Evolutionary conservation across 371 early-diverging fungal genomes (phyloP), one percentile per base, ranked within the genome.

Genomic region (Mortierella sp.): DNA sequence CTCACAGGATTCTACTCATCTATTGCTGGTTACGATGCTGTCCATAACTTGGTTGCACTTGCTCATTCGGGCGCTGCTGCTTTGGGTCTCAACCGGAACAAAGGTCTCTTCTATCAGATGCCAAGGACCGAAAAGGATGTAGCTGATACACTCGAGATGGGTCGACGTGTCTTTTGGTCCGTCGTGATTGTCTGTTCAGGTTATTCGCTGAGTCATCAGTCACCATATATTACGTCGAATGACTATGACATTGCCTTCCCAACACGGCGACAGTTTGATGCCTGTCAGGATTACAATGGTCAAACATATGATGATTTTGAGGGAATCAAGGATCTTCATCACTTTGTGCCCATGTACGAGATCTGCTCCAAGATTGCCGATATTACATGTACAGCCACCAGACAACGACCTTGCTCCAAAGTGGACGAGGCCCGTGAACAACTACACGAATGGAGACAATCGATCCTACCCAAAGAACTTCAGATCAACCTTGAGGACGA

Each of bases 211-310:
- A 69, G 70, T 55, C 79, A 79, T 26, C 79, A 72, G 63, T 63
- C 79, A 23, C 79, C 79, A 3, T 72, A 69, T 23, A 79, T 79
- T 48, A 79, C 79, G 7, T 65, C 72, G 23, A 72, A 79, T 47
- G 79, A 79, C 70, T 72, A 79, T 7, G 73, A 79, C 25, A 66
- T 79, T 30, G 62, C 73, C n/a, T 66, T 63, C 52, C 79, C 79
- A 0, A 25, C 59, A 14, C 56, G 66, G 16, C 62, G 50, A 15
- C 28, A 15, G 3, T 68, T 66, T 6, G 79, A 79, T 37, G 56
- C 19, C 25, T 56, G 26, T 37, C 19, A 7, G 0, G 73, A 79
- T 55, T 79, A 66, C 57, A 45, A 56, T 23, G 69, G 69, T 1
- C 25, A 48, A 15, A 44, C 37, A 53, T 73, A 72, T 19, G 79